Evolutionary conservation across 2,329 filamentous ascomycete species (phyloP).

Genomic region (Phialophora macrospora): DNA sequence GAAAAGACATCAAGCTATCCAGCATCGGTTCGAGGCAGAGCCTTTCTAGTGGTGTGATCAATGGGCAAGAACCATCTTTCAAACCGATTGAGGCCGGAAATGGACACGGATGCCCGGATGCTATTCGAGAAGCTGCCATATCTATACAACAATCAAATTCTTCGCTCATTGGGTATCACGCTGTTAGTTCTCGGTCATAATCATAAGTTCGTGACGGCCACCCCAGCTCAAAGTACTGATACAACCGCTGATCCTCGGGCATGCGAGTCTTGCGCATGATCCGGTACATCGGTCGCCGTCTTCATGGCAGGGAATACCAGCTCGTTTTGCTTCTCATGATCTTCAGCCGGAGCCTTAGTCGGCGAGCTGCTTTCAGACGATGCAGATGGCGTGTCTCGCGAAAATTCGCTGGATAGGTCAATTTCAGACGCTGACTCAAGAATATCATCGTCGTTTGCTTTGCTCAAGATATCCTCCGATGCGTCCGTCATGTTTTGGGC

Average conservation of each 20-base stretch:
- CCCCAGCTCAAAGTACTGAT: neutral
- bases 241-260: neutral
- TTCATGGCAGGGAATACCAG: constrained; percentile 6
- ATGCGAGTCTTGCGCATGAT: neutral
- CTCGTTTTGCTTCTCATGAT: neutral
- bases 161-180: constrained; percentile 9
- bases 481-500: neutral
- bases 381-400: constrained; percentile 6
- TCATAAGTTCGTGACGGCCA: neutral
- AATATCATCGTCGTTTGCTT: constrained; percentile 2
- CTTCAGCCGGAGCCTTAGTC: neutral
- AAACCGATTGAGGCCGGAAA: neutral
- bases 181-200: constrained; percentile 1
- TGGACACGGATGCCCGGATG: neutral
- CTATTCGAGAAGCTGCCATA: neutral
- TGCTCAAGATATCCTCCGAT: neutral
- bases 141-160: constrained; percentile 9
- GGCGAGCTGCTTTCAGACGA: constrained; percentile 18
- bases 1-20: neutral
- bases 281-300: constrained; percentile 1
- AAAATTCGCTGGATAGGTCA: constrained; percentile 1
- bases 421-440: constrained; percentile 5
- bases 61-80: neutral
- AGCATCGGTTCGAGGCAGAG: neutral
- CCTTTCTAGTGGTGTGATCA: neutral